phyloP scores from a whole-genome alignment of 768 basidiomycete species.

The Lentinus brumalis region DNA sequence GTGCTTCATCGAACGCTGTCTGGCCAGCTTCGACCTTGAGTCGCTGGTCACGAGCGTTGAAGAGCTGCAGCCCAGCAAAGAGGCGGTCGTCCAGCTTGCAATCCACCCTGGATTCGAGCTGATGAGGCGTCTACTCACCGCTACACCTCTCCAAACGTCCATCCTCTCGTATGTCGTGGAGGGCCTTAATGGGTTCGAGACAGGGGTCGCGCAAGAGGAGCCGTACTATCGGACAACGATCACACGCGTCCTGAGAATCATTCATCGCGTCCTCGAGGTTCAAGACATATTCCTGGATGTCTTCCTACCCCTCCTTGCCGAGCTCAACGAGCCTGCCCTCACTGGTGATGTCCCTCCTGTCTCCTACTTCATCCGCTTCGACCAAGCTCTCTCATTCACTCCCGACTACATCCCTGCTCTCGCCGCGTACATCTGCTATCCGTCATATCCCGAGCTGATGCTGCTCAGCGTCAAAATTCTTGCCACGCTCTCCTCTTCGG shows the following conservation, averaged over 20 bases:
- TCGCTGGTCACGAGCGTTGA: conserved; percentile 62
- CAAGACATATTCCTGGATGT: conserved; percentile 91
- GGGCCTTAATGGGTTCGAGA: conserved; percentile 76
- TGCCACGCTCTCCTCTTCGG: conserved; percentile 62
- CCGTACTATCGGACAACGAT: conserved; percentile 75
- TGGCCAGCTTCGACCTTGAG: conserved; percentile 83
- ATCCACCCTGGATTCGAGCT: conserved; percentile 88
- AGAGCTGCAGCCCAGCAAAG: conserved; percentile 51
- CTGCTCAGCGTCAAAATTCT: conserved; percentile 82
- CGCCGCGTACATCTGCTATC: conserved; percentile 75
- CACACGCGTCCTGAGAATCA: conserved; percentile 77
- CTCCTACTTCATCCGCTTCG: conserved; percentile 72
- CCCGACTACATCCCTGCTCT: conserved; percentile 78
- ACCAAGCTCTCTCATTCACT: conserved; percentile 71
- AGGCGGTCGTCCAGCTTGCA: conserved; percentile 56
- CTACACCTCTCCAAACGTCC: conserved; percentile 67
- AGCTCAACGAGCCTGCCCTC: conserved; percentile 57
- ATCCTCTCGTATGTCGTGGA: conserved; percentile 82
- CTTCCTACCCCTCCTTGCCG: conserved; percentile 73
- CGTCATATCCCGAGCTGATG: conserved; percentile 70
- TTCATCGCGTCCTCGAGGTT: conserved; percentile 78
- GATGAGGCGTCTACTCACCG: conserved; percentile 75
- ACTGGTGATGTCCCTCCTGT: conserved; percentile 60
- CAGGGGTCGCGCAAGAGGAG: conserved; percentile 66
- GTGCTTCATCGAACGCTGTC: conserved; percentile 79